Conservation (phyloP, 495 filamentous ascomycete species). For the Penicillium paradoxum region DNA sequence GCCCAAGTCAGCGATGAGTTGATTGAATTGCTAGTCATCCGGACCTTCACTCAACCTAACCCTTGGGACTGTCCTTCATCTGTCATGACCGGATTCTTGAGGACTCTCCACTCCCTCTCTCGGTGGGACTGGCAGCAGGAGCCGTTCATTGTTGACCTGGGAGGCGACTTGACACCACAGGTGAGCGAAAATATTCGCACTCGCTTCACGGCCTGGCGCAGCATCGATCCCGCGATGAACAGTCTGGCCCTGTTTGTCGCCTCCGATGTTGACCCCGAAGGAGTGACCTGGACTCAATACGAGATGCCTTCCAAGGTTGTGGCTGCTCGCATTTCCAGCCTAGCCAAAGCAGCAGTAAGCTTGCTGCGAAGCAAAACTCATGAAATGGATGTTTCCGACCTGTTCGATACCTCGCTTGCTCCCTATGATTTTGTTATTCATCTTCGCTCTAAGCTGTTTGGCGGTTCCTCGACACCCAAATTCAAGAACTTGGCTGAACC, state of each 20-base stretch:
- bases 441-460: slow-evolving; percentile 48
- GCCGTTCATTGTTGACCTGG: slow-evolving; percentile 72
- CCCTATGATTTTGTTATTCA: slow-evolving; percentile 86
- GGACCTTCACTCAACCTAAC: slow-evolving; percentile 73
- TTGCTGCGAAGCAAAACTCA: slow-evolving; percentile 53
- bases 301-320: slow-evolving; percentile 71
- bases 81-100: slow-evolving; percentile 73
- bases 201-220: slow-evolving; percentile 69
- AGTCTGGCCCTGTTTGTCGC: slow-evolving; percentile 75
- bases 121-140: slow-evolving; percentile 88
- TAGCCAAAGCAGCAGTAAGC: slow-evolving; percentile 68
- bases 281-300: slow-evolving; percentile 72
- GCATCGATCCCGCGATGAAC: slow-evolving; percentile 84
- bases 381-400: slow-evolving; percentile 49
- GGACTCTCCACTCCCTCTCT: slow-evolving; percentile 70
- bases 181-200: slow-evolving; percentile 57
- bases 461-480: slow-evolving; percentile 27
- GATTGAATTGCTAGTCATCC: slow-evolving; percentile 72
- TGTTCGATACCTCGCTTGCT: slow-evolving; percentile 63
- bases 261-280: slow-evolving; percentile 69
- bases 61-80: slow-evolving; percentile 77
- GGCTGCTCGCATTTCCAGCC: slow-evolving; percentile 72
- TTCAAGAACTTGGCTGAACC: slow-evolving; percentile 67
- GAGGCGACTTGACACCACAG: slow-evolving; percentile 48
- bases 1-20: slow-evolving; percentile 72